Evolutionary conservation across 805 yeast species (phyloP).

Genomic region (Lipomyces japonicus): DNA sequence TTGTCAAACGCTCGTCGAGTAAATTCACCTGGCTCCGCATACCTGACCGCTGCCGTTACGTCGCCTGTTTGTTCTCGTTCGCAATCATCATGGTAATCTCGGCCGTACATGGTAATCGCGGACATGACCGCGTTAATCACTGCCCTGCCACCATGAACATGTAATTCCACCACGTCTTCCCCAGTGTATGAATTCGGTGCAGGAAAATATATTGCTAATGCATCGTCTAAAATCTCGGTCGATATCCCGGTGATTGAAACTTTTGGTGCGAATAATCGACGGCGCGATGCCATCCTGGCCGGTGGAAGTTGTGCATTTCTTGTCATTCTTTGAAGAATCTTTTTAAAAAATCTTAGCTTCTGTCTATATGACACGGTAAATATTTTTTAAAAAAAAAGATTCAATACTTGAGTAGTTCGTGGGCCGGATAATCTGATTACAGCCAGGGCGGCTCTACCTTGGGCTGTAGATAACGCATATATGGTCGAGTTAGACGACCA

Average conservation of each 20-base stretch:
- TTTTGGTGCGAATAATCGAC: conserved; percentile 17
- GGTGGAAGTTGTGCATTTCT: conserved; percentile 6
- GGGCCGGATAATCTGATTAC: conserved; percentile 82
- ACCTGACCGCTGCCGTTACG: conserved; percentile 45
- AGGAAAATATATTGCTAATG: conserved; percentile 63
- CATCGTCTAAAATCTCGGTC: conserved; percentile 61
- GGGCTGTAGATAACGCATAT: conserved; percentile 84
- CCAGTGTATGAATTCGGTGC: conserved; percentile 86
- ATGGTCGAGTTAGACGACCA: conserved; percentile 55
- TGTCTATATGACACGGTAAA: conserved; percentile 31
- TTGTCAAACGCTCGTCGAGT: conserved; percentile 82
- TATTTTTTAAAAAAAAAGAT: conserved; percentile 28
- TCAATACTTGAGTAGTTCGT: conserved; percentile 41
- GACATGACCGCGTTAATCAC: conserved; percentile 64
- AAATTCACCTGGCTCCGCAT: conserved; percentile 93
- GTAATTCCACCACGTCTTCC: conserved; percentile 85
- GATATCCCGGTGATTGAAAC: conserved; percentile 4
- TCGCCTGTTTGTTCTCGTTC: neutral
- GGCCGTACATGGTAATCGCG: conserved; percentile 45
- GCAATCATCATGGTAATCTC: conserved; percentile 33
- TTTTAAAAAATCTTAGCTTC: conserved; percentile 46
- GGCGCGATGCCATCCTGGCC: conserved; percentile 17
- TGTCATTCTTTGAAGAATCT: conserved; percentile 16
- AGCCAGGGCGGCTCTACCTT: conserved; percentile 79
- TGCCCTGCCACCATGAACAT: conserved; percentile 90